These are phyloP conservation scores for Penicillium sp. DNA, from an alignment of 2,329 filamentous ascomycete genomes.

Conservation along the genomic window DNA sequence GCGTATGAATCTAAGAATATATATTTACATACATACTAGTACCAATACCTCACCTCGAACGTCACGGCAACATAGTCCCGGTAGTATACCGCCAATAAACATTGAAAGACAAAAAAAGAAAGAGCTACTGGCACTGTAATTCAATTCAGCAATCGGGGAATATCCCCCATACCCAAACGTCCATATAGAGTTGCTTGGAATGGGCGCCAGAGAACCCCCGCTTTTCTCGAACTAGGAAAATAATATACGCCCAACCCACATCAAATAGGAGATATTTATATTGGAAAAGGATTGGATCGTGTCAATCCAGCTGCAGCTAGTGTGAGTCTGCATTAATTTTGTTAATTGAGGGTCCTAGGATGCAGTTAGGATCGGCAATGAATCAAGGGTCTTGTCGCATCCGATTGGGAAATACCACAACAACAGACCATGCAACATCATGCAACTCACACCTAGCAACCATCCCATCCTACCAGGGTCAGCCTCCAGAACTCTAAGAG, in stretches of 20 bases:
- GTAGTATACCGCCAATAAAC: no score
- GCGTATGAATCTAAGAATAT: no score
- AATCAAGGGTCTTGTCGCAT: constrained; percentile 1
- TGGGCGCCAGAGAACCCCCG: background rate
- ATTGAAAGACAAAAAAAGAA: no score
- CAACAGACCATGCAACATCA: background rate
- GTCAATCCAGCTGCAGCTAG: background rate
- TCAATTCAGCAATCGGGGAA: background rate
- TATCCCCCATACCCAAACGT: background rate
- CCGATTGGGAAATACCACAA: constrained; percentile 4
- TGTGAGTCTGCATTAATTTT: background rate
- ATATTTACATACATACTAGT: no score
- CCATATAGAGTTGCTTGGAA: background rate
- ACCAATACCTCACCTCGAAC: no score
- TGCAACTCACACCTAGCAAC: background rate
- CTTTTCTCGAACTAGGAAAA: background rate
- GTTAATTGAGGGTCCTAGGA: background rate
- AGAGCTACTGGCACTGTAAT: no score
- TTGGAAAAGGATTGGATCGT: background rate
- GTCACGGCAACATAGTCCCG: no score
- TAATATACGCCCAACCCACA: no score
- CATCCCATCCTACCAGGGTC: background rate
- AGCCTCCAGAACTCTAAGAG: no score
- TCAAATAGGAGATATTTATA: background rate
- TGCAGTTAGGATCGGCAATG: background rate